Evolutionary conservation across 805 yeast genomes (phyloP).

Genomic region (Saccharomycopsis babjevae): DNA sequence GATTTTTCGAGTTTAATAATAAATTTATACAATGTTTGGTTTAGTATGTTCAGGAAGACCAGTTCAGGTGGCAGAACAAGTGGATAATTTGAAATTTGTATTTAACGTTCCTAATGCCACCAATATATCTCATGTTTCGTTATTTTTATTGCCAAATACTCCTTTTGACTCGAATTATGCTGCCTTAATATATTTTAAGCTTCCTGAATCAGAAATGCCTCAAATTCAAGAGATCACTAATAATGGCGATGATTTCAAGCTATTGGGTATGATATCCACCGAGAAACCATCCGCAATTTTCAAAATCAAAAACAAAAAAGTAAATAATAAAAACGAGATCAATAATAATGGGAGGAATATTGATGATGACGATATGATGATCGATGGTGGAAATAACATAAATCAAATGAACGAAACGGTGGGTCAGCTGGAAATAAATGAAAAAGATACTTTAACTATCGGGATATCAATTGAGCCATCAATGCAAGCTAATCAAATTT

Average conservation of each 20-base stretch:
- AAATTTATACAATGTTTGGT: slow-evolving; percentile 47
- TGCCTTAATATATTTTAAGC: slow-evolving; percentile 82
- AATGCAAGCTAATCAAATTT: slow-evolving; percentile 48
- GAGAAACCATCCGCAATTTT: slow-evolving; percentile 87
- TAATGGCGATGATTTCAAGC: slow-evolving; percentile 39
- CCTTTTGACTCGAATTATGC: slow-evolving; percentile 59
- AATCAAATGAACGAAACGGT: slow-evolving; percentile 8
- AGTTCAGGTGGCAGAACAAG: slow-evolving; percentile 46
- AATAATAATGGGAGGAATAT: slow-evolving; percentile 21
- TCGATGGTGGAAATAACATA: slow-evolving; percentile 20
- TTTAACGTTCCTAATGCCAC: slow-evolving; percentile 54
- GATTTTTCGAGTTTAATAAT: background rate
- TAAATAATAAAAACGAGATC: slow-evolving; percentile 13
- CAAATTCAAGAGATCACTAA: slow-evolving; percentile 25
- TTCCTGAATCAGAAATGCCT: slow-evolving; percentile 43
- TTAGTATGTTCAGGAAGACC: slow-evolving; percentile 71
- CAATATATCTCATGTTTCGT: slow-evolving; percentile 64
- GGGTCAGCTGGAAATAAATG: slow-evolving; percentile 21
- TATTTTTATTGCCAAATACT: slow-evolving; percentile 78
- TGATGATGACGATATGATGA: slow-evolving; percentile 37
- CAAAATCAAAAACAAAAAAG: slow-evolving; percentile 46
- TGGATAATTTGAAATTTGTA: slow-evolving; percentile 59
- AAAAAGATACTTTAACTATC: slow-evolving; percentile 31
- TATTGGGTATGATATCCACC: slow-evolving; percentile 52
- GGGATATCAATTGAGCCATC: slow-evolving; percentile 91